A percentile compares a stretch with the other conserved stretches of the same genome.
Evolutionary conservation across 257 asterid species (phyloP).

Genomic region (Ligustrum vulgare): DNA sequence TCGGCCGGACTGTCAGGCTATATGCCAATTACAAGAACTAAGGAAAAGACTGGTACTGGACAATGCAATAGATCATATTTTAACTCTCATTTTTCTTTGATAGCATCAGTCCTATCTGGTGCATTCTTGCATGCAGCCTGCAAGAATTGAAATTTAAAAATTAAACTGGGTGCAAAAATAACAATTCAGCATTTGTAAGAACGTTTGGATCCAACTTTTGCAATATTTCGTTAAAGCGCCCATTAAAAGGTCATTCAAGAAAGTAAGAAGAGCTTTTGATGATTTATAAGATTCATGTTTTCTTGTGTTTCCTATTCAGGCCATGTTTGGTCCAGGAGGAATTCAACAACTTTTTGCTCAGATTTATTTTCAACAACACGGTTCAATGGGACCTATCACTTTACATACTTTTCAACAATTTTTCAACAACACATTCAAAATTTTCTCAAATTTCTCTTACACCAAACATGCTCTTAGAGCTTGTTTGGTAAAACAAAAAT

Average conservation of each 20-base stretch:
- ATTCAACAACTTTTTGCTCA: too few relatives aligned
- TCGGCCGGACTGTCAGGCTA: conserved; percentile 98
- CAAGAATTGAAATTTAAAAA: conserved; percentile 13
- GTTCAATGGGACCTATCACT: too few relatives aligned
- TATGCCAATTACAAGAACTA: too few relatives aligned
- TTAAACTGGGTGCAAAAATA: background rate
- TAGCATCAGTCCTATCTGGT: conserved; percentile 65
- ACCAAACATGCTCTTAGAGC: too few relatives aligned
- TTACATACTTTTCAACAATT: too few relatives aligned
- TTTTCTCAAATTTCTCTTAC: too few relatives aligned
- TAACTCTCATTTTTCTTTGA: background rate
- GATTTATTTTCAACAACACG: too few relatives aligned
- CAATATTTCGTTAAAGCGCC: background rate
- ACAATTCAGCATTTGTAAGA: too few relatives aligned
- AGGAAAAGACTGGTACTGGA: background rate
- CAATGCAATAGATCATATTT: background rate
- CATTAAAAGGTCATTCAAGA: background rate
- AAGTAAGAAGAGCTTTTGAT: background rate
- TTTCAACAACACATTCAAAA: too few relatives aligned
- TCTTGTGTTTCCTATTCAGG: background rate
- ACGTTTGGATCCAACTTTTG: background rate
- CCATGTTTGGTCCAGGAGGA: too few relatives aligned
- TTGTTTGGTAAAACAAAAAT: too few relatives aligned
- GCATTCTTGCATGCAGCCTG: conserved; percentile 99
- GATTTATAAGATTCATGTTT: background rate